Conservation (phyloP, 768 basidiomycete genomes). For the Pleurotus citrinopileatus region DNA sequence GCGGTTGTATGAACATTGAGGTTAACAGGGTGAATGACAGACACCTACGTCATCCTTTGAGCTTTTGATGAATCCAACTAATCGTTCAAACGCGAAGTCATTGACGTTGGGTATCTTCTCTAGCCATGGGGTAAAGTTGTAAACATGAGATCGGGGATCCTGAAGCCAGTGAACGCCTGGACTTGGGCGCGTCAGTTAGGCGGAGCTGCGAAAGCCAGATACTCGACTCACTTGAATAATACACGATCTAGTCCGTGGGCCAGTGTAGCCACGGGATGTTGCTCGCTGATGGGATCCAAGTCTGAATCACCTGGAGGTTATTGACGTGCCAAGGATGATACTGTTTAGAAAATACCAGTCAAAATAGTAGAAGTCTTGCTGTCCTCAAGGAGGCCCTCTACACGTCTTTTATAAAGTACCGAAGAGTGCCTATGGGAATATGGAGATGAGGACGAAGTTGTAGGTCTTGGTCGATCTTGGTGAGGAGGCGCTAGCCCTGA, state of each 20-base stretch:
- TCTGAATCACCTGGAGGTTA: too few relatives aligned
- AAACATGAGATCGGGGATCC: conserved; percentile 82
- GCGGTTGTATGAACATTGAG: conserved; percentile 2
- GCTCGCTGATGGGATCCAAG: conserved; percentile 32
- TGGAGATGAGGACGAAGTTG: conserved; percentile 2
- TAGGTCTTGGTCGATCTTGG: neutral
- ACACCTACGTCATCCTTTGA: conserved; percentile 78
- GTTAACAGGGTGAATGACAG: conserved; percentile 15
- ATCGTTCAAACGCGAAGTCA: conserved; percentile 82
- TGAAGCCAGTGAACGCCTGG: conserved; percentile 87
- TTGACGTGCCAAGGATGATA: conserved; percentile 8
- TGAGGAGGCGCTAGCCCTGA: conserved; percentile 7
- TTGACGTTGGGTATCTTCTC: conserved; percentile 72
- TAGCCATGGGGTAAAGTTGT: conserved; percentile 77
- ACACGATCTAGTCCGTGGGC: conserved; percentile 67
- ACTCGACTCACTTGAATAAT: conserved; percentile 63
- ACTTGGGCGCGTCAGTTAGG: conserved; percentile 37
- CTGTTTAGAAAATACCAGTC: conserved; percentile 37
- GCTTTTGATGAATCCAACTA: conserved; percentile 73
- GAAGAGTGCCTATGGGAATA: neutral
- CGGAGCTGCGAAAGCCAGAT: neutral
- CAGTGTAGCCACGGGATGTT: conserved; percentile 53
- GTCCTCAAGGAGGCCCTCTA: conserved; percentile 31
- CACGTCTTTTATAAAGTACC: conserved; percentile 24
- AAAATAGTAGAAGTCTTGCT: conserved; percentile 27